A percentile compares a stretch with the other conserved stretches of the same genome.
Evolutionary conservation across 164 flowering plant species (phyloP).

Genomic region (Nymphaea colorata): DNA sequence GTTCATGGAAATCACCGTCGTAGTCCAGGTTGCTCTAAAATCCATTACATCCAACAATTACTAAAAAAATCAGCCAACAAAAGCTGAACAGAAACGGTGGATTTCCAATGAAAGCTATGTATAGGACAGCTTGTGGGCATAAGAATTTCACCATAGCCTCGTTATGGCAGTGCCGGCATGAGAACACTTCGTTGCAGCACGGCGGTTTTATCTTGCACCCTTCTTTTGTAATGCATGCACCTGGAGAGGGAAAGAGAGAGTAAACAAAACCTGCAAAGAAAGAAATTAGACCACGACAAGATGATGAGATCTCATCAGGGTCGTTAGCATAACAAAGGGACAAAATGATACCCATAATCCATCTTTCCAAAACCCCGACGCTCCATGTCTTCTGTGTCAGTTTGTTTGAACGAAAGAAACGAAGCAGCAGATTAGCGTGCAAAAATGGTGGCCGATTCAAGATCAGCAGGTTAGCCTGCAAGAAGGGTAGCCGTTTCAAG

Average conservation of each 20-base stretch:
- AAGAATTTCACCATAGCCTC: constrained; percentile 45
- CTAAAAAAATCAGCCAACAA: background rate
- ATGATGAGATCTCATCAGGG: too few species aligned
- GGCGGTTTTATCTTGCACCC: constrained; percentile 88
- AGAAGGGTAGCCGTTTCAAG: too few species aligned
- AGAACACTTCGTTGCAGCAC: constrained; percentile 74
- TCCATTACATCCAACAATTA: constrained; percentile 2
- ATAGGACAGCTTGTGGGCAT: background rate
- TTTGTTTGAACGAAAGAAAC: background rate
- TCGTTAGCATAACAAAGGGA: background rate
- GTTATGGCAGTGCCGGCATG: constrained; percentile 94
- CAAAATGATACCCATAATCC: constrained; percentile 47
- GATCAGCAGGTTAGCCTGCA: too few species aligned
- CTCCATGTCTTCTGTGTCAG: background rate
- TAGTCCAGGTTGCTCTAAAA: constrained; percentile 40
- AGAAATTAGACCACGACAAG: background rate
- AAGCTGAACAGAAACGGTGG: background rate
- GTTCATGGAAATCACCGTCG: constrained; percentile 59
- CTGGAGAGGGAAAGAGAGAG: constrained; percentile 10
- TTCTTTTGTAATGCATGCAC: constrained; percentile 82
- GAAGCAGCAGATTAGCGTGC: background rate
- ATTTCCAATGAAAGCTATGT: background rate
- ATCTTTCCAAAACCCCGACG: constrained; percentile 82
- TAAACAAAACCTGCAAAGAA: background rate
- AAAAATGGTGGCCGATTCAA: too few species aligned